phyloP scores from a whole-genome alignment of 805 yeast species.

The Candida ortonii region DNA sequence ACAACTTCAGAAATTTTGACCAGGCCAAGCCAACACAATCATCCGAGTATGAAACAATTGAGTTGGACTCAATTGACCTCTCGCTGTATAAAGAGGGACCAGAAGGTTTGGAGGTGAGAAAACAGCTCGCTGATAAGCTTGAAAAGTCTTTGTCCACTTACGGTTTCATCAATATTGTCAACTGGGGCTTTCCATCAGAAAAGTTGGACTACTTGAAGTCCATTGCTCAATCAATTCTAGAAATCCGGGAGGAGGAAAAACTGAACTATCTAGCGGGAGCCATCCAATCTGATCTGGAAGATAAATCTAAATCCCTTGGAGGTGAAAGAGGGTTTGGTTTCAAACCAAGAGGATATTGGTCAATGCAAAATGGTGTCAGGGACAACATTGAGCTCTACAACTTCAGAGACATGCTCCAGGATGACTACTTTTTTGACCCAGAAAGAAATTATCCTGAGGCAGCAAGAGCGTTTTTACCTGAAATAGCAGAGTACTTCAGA shows the following conservation, averaged over 20 bases:
- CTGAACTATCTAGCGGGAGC: conserved; percentile 38
- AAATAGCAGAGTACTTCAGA: conserved; percentile 38
- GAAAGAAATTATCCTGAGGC: conserved; percentile 38
- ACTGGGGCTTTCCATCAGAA: conserved; percentile 38
- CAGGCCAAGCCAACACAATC: conserved; percentile 22
- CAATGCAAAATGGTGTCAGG: conserved; percentile 39
- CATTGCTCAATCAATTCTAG: conserved; percentile 40
- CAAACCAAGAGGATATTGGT: conserved; percentile 49
- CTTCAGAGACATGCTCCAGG: conserved; percentile 38
- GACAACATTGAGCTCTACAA: conserved; percentile 45
- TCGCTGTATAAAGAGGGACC: conserved; percentile 37
- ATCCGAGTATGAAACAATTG: conserved; percentile 21
- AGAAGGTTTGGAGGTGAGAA: conserved; percentile 31
- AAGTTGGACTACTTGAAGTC: conserved; percentile 36
- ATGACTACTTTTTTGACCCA: conserved; percentile 30
- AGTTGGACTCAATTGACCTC: conserved; percentile 37
- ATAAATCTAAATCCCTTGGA: conserved; percentile 32
- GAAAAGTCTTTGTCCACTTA: conserved; percentile 40
- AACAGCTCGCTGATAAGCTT: conserved; percentile 34
- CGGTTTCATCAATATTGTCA: conserved; percentile 42
- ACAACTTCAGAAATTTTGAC: conserved; percentile 30
- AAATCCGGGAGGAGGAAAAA: conserved; percentile 40
- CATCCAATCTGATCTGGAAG: conserved; percentile 21
- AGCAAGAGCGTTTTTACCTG: conserved; percentile 36
- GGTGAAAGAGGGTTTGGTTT: conserved; percentile 46